Evolutionary conservation across 106 monocot species (phyloP).

Genomic region (Dendrobium officinale): DNA sequence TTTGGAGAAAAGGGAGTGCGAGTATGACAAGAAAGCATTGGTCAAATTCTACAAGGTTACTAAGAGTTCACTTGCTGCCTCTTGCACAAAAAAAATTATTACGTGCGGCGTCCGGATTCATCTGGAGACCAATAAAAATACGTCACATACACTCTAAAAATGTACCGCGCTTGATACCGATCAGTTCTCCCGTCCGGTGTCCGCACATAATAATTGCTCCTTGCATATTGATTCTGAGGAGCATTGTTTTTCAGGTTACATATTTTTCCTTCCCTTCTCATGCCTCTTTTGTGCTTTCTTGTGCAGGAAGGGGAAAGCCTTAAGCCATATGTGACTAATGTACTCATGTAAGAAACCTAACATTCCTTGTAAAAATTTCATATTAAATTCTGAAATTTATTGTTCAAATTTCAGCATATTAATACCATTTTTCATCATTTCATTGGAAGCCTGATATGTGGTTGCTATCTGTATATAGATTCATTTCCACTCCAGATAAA

Average conservation of each 20-base stretch:
- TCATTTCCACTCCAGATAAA: constrained; percentile 60
- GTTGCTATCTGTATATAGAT: constrained; percentile 28
- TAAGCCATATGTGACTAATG: constrained; percentile 47
- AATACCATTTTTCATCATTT: not conserved
- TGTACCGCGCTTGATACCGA: too few species aligned
- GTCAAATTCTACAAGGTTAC: constrained; percentile 69
- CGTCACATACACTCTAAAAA: too few species aligned
- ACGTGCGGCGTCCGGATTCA: too few species aligned
- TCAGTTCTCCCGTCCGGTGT: too few species aligned
- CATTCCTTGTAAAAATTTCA: not conserved
- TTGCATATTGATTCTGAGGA: not conserved
- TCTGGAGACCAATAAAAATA: too few species aligned
- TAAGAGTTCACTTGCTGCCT: not conserved
- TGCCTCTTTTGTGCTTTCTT: not conserved
- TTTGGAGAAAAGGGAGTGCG: constrained; percentile 88
- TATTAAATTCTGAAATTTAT: not conserved
- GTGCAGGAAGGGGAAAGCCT: constrained; percentile 49
- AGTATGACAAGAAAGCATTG: constrained; percentile 66
- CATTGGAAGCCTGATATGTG: not conserved
- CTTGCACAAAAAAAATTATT: too few species aligned
- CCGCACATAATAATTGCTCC: too few species aligned
- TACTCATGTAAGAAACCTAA: constrained; percentile 50
- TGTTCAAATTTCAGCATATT: not conserved
- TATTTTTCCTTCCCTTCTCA: not conserved
- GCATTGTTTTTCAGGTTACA: not conserved